Percentiles rank a stretch among this genome's conserved stretches.
Conservation (phyloP, 2,329 filamentous ascomycete genomes). For the Myriosclerotinia duriaeana region DNA sequence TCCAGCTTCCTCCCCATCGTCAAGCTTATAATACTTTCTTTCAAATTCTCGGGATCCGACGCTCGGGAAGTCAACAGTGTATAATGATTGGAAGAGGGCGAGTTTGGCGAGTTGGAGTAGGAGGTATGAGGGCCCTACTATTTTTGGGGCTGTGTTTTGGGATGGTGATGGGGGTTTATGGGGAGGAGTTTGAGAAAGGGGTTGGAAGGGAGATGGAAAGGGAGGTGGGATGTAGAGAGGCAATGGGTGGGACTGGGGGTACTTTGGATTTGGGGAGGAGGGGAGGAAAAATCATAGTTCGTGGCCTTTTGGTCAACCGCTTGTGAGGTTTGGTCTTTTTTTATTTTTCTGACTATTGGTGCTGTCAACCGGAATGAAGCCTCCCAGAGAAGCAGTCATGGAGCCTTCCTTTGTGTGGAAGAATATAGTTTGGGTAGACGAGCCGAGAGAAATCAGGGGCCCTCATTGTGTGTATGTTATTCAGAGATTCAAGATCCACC, state of each 20-base stretch:
- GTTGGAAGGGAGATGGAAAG: background rate
- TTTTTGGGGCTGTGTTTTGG: slow-evolving; percentile 36
- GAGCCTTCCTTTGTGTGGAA: background rate
- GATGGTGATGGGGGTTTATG: slow-evolving; percentile 23
- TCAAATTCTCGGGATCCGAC: background rate
- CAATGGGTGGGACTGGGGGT: slow-evolving; percentile 24
- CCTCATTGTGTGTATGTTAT: background rate
- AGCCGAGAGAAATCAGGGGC: background rate
- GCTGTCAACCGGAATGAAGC: background rate
- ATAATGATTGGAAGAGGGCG: slow-evolving; percentile 26
- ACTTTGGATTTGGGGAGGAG: slow-evolving; percentile 35
- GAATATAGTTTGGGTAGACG: background rate
- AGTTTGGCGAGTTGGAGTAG: slow-evolving; percentile 27
- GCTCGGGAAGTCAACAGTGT: background rate
- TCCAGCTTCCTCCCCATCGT: background rate
- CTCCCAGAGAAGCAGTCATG: too few relatives aligned
- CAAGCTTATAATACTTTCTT: background rate
- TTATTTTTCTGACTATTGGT: background rate
- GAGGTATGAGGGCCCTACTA: slow-evolving; percentile 36
- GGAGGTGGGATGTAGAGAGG: background rate
- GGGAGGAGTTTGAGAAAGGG: too few relatives aligned
- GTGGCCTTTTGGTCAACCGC: slow-evolving; percentile 28
- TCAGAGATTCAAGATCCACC: background rate
- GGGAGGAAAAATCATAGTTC: slow-evolving; percentile 33
- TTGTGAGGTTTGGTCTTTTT: slow-evolving; percentile 14